Base-by-base conservation (phyloP, 257 asterid species). In the Solanum megistacrolobum region DNA sequence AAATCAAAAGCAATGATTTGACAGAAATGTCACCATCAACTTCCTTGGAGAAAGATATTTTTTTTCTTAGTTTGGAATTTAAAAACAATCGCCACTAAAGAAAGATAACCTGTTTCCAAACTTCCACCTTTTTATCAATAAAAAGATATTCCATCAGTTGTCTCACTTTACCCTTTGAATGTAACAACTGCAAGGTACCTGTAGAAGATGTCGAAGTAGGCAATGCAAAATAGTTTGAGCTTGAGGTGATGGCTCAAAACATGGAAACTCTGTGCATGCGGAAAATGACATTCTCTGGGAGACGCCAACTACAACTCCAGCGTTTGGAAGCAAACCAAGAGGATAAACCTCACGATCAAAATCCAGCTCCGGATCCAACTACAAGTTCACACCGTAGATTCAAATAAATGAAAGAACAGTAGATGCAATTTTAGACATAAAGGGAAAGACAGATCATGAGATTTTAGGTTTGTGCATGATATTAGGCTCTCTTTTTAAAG, bases 291-390 rank as follows among this genome's bases (percentile, higher is more conserved):
- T 93, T 94, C 99, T 95, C 93, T 97, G 99, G 88, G 98, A 95
- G 88, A 96, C 99, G 83, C 99, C 99, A 90, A 97, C 99, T 83
- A 97, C 99, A 78, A 97, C 98, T 85, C 99, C 99, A 41, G 98
- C 98, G 88, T 93, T 95, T 65, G 99, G 99, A 91, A 97, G 98
- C 83, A 97, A 91, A 90, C 99, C 99, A 89, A 97, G 96, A n/a
- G 99, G 99, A 88, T 97, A 97, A 32, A 97, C 98, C 94, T 97
- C 99, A 83, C 99, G 98, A 90, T 97, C 99, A 91, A 97, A 97
- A 90, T 97, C 99, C 92, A 97, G 94, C 90, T 97, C 99, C 9
- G 99, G 99, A 87, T 97, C 99, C 98, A 97, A 91, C 99, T 97
- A 92, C 87, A 88, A 73, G 69, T 90, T 87, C 91, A 90, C 88